These are phyloP conservation scores for Gossypium davidsonii DNA, from an alignment of 441 rosid genomes.

Conservation along the genomic window DNA sequence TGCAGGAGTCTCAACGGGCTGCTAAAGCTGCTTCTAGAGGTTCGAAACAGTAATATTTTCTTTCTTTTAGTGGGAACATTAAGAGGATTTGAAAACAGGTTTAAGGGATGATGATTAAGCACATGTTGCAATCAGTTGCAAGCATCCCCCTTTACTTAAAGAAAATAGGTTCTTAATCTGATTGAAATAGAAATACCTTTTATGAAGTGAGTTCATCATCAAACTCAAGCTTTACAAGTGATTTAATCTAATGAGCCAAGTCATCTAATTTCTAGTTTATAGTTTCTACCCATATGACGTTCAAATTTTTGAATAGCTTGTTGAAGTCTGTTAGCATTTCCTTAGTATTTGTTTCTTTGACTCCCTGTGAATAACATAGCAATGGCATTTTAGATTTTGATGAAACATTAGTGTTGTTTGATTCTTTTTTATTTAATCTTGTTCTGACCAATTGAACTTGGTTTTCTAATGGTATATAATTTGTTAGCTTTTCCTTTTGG, in stretches of 20 bases:
- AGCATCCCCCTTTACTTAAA: background rate
- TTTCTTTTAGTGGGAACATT: background rate
- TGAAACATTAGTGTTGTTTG: background rate
- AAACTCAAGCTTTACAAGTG: background rate
- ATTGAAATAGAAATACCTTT: background rate
- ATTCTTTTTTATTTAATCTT: background rate
- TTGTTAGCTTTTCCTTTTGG: background rate
- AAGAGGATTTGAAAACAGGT: background rate
- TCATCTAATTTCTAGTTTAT: background rate
- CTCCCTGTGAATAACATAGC: background rate
- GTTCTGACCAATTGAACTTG: background rate
- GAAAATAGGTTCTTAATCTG: background rate
- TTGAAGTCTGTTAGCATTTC: background rate
- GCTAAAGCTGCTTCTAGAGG: slow-evolving; percentile 79
- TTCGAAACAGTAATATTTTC: slow-evolving; percentile 15
- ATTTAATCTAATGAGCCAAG: background rate
- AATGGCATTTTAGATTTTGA: background rate
- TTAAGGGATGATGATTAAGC: background rate
- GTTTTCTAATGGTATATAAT: background rate
- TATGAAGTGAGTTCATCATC: background rate
- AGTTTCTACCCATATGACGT: background rate
- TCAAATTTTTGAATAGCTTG: slow-evolving; percentile 6
- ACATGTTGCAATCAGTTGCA: background rate
- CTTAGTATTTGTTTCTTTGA: background rate
- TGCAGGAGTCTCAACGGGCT: slow-evolving; percentile 83